A percentile compares a stretch with the other conserved stretches of the same genome.
These are phyloP conservation scores for Hydnum rufescens DNA, from an alignment of 768 basidiomycete species.

Conservation along the genomic window DNA sequence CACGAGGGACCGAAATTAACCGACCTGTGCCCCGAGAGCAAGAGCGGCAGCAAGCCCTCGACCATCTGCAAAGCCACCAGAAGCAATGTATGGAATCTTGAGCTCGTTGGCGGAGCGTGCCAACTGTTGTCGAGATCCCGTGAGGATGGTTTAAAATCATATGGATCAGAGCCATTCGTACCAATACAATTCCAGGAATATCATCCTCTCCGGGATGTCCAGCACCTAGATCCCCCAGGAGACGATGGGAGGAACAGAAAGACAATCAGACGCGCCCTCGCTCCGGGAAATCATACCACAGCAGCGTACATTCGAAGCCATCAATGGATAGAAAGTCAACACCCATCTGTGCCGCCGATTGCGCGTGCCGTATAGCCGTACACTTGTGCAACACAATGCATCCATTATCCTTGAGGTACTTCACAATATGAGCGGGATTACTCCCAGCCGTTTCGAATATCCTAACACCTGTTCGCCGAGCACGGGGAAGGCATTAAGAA, in stretches of 20 bases:
- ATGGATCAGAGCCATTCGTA: conserved; percentile 17
- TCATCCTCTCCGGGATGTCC: conserved; percentile 93
- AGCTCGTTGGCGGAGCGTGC: conserved; percentile 75
- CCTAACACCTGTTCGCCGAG: conserved; percentile 25
- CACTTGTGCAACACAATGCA: conserved; percentile 83
- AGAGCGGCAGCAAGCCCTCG: conserved; percentile 68
- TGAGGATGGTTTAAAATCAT: neutral
- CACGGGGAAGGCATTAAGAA: neutral
- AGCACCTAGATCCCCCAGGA: conserved; percentile 34
- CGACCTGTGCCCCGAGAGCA: conserved; percentile 58
- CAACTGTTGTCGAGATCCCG: conserved; percentile 28
- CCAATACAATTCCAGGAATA: conserved; percentile 70
- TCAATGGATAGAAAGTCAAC: conserved; percentile 83
- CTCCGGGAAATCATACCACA: neutral
- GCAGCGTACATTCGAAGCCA: conserved; percentile 62
- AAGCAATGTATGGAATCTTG: conserved; percentile 70
- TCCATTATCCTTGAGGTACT: conserved; percentile 52
- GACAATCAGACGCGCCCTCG: neutral
- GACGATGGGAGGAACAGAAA: neutral
- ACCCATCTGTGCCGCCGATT: conserved; percentile 54
- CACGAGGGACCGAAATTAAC: conserved; percentile 15
- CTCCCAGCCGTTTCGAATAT: conserved; percentile 91
- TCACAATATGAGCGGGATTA: conserved; percentile 61
- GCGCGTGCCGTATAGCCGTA: conserved; percentile 68
- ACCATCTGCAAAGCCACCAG: conserved; percentile 77